Evolutionary conservation across 208 protist genomes (phyloP), one percentile per base, ranked within the genome.

Genomic region (Trypanosoma avium): DNA sequence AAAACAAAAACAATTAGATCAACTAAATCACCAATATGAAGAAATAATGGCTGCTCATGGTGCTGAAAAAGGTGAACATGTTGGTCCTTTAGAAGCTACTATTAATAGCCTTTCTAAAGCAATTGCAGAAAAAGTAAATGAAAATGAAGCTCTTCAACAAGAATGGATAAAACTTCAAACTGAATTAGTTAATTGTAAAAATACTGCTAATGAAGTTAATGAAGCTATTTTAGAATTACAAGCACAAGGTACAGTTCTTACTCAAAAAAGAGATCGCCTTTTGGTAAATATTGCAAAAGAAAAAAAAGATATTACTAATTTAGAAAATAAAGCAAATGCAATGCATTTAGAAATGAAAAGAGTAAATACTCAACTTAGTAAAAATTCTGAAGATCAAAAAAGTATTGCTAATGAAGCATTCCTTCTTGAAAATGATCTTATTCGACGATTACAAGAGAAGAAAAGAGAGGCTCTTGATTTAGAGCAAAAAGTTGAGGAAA

Each of bases 1-100:
- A 48, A 99, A 99, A 79, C 96, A 98, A 71, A 96, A 93, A 65
- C 84, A 97, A 59, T 79, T 99, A 22, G 97, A 98, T 67, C 79
- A 94, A 64, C 89, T 98, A 33, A 99, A 99, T 79, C 84, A 94
- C 38, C 90, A 96, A 57, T 97, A 97, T 61, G 96, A 97, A 58
- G 74, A 90, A 47, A 73, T 97, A 38, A 63, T 96, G 3, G 73
- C 73, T 19, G 63, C 71, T 5, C 79, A 97, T 33, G 79, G 71
- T 15, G 67, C 66, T 50, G 75, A 93, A 10, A 77, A 92, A 30
- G 89, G 84, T 19, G 94, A 98, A 64, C 90, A 97, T 66, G 76
- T 96, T 1, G 96, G 96, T 13, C 95, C 95, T 1, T 75, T 98
- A 35, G 95, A 99, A 75, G 95, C 95, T 6, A 97, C 93, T 12